Percentiles rank a stretch among this genome's conserved stretches.
These are phyloP conservation scores for Leccinum rimulosum DNA, from an alignment of 768 basidiomycete genomes.

Conservation along the genomic window DNA sequence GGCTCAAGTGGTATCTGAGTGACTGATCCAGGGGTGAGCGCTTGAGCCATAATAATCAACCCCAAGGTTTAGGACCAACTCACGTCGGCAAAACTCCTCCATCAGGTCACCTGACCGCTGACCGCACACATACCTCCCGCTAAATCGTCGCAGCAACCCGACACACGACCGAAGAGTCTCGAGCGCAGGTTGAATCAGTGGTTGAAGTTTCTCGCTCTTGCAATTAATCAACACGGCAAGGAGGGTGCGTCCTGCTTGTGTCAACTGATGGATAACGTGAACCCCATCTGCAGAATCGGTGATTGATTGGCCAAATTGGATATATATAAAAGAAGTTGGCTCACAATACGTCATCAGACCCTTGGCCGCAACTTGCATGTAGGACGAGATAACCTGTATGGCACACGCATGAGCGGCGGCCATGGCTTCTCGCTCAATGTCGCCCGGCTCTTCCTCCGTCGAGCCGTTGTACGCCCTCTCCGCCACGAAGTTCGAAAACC, in stretches of 20 bases:
- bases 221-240: conserved; percentile 87
- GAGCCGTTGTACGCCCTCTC: conserved; percentile 54
- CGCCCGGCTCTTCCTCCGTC: conserved; percentile 51
- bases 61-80: conserved; percentile 21
- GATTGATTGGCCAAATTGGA: conserved; percentile 12
- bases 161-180: conserved; percentile 88
- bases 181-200: conserved; percentile 75
- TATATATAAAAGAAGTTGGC: conserved; percentile 31
- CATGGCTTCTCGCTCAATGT: conserved; percentile 78
- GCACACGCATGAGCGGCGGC: conserved; percentile 73
- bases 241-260: conserved; percentile 88
- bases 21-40: conserved; percentile 39
- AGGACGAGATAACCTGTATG: conserved; percentile 76
- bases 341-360: conserved; percentile 93
- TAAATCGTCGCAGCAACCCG: conserved; percentile 82
- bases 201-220: conserved; percentile 73
- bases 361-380: conserved; percentile 82
- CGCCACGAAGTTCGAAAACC: conserved; percentile 75
- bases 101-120: conserved; percentile 88
- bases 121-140: conserved; percentile 89
- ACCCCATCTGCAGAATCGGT: conserved; percentile 66
- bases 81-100: conserved; percentile 91
- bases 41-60: conserved; percentile 3
- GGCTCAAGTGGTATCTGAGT: conserved; percentile 86
- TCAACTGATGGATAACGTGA: conserved; percentile 93